These are phyloP conservation scores for Porpolomopsis calyptriformis DNA, from an alignment of 768 basidiomycete species.

Conservation along the genomic window DNA sequence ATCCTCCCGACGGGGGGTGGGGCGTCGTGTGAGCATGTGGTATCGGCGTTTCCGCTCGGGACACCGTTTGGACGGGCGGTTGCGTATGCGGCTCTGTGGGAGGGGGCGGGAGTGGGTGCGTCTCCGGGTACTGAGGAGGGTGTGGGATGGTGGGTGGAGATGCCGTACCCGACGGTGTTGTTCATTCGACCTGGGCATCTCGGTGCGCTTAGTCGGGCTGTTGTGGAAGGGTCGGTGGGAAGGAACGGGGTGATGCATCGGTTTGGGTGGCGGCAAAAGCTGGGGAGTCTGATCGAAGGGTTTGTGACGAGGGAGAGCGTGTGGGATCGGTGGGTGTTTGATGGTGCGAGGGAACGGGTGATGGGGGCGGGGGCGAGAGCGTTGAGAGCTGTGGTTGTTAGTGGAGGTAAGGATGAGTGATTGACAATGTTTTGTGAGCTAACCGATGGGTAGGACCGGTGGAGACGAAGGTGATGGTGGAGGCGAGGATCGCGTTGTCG, in stretches of 20 bases:
- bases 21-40: constrained; percentile 64
- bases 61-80: constrained; percentile 73
- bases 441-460: constrained; percentile 33
- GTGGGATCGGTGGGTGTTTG: constrained; percentile 79
- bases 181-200: constrained; percentile 63
- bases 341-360: constrained; percentile 47
- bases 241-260: constrained; percentile 44
- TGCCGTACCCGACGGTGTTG: constrained; percentile 70
- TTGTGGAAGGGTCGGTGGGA: constrained; percentile 41
- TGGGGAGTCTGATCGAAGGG: constrained; percentile 57
- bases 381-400: constrained; percentile 58
- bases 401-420: constrained; percentile 45
- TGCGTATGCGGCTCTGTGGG: constrained; percentile 68
- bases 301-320: constrained; percentile 67
- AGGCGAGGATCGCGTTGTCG: constrained; percentile 65
- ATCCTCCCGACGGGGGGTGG: constrained; percentile 64
- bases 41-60: constrained; percentile 63
- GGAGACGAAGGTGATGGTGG: constrained; percentile 39
- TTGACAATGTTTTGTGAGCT: background rate
- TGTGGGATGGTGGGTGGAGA: no score
- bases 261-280: constrained; percentile 72
- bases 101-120: constrained; percentile 65
- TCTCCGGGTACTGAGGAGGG: no score
- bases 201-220: constrained; percentile 37
- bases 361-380: constrained; percentile 52